These are phyloP conservation scores for Herpetomonas muscarum DNA, from an alignment of 208 protist genomes.

Conservation along the genomic window DNA sequence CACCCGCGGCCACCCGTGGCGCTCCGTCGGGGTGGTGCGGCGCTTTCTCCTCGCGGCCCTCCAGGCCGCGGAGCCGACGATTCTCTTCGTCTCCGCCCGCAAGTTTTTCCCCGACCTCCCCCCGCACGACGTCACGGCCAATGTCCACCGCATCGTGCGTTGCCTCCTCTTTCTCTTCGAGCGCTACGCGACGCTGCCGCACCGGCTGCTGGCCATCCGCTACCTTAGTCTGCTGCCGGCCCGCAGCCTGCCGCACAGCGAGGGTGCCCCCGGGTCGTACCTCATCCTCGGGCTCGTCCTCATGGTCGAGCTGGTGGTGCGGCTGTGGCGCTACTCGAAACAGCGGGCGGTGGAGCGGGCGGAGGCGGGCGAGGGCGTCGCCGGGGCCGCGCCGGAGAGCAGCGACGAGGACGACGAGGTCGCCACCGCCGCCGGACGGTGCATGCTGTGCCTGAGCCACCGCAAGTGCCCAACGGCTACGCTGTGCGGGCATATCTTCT, in stretches of 20 bases:
- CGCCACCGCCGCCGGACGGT: slow-evolving; percentile 42
- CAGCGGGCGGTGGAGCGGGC: slow-evolving; percentile 6
- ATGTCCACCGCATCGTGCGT: slow-evolving; percentile 38
- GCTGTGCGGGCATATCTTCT: slow-evolving; percentile 84
- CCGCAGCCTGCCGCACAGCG: slow-evolving; percentile 32
- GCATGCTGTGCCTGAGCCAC: slow-evolving; percentile 82
- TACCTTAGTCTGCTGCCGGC: slow-evolving; percentile 74
- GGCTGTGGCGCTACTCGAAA: slow-evolving; percentile 62
- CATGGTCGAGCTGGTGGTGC: slow-evolving; percentile 69
- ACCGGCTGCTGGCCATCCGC: slow-evolving; percentile 56
- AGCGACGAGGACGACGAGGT: slow-evolving; percentile 55
- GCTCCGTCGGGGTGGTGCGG: slow-evolving; percentile 35
- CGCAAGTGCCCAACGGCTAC: slow-evolving; percentile 75
- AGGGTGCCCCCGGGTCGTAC: slow-evolving; percentile 66
- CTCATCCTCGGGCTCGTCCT: slow-evolving; percentile 60
- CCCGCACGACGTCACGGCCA: slow-evolving; percentile 55
- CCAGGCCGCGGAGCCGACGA: slow-evolving; percentile 47
- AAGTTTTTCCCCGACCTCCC: slow-evolving; percentile 53
- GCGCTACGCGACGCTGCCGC: slow-evolving; percentile 66
- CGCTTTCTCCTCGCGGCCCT: slow-evolving; percentile 58
- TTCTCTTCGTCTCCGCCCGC: slow-evolving; percentile 44
- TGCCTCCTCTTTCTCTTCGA: slow-evolving; percentile 80
- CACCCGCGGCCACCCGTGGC: slow-evolving; percentile 30
- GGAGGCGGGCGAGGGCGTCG: slow-evolving; percentile 8
- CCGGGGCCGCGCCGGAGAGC: slow-evolving; percentile 5